These are phyloP conservation scores for Colletotrichum somersetense DNA, from an alignment of 2,329 filamentous ascomycete genomes.

Conservation along the genomic window DNA sequence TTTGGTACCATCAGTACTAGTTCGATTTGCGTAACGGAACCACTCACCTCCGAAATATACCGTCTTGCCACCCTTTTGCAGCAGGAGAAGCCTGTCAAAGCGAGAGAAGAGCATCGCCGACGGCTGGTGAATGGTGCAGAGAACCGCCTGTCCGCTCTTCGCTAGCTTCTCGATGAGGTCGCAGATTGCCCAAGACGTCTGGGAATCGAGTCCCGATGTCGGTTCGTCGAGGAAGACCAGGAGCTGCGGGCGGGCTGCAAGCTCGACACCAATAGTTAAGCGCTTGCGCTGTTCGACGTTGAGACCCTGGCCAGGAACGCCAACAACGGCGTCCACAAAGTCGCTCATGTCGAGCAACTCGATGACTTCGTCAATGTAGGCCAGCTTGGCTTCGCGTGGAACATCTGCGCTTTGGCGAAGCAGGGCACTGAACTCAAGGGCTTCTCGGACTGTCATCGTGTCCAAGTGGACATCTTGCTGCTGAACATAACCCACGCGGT, in stretches of 20 bases:
- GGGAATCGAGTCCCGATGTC: conserved; percentile 80
- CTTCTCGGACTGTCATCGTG: conserved; percentile 78
- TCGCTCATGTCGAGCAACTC: conserved; percentile 62
- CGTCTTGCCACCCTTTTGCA: conserved; percentile 68
- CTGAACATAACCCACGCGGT: conserved; percentile 79
- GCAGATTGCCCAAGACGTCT: conserved; percentile 82
- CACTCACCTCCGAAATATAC: conserved; percentile 70
- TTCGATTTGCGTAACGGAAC: fast-evolving
- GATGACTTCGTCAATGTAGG: conserved; percentile 49
- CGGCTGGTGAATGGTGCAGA: conserved; percentile 63
- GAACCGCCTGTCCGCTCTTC: conserved; percentile 57
- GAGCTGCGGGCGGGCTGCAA: conserved; percentile 79
- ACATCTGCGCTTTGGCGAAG: conserved; percentile 74
- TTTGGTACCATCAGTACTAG: background rate
- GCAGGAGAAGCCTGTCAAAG: conserved; percentile 67
- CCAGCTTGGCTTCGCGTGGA: conserved; percentile 49
- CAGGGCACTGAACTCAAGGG: conserved; percentile 74
- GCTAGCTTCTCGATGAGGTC: conserved; percentile 76
- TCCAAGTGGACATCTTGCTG: conserved; percentile 79
- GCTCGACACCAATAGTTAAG: conserved; percentile 81
- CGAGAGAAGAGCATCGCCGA: conserved; percentile 59
- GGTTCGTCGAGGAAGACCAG: conserved; percentile 83
- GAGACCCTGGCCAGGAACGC: conserved; percentile 71
- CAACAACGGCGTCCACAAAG: conserved; percentile 78
- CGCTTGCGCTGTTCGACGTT: conserved; percentile 64